Percentiles rank a stretch among this genome's conserved stretches.
Evolutionary conservation across 2,329 filamentous ascomycete genomes (phyloP).

Genomic region (Zasmidium cellare): DNA sequence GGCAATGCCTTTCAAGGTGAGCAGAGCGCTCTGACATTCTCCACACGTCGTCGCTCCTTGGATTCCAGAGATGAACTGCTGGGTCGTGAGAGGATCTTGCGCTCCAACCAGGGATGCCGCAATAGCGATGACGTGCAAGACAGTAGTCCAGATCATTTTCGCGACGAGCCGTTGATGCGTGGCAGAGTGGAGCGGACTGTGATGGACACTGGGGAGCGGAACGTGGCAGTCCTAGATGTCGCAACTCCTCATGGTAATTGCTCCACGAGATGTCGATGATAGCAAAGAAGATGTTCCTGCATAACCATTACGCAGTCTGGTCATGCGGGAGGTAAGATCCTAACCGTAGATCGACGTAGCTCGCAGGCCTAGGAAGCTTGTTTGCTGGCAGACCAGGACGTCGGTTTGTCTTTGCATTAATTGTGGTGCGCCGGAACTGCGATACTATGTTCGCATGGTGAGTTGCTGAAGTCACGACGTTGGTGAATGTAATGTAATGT

Average conservation of each 20-base stretch:
- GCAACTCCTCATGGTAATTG: background rate
- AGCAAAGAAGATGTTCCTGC: background rate
- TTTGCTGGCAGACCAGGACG: background rate
- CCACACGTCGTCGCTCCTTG: slow-evolving; percentile 4
- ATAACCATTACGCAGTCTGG: background rate
- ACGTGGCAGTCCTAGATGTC: too few species aligned
- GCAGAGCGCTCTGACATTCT: slow-evolving; percentile 26
- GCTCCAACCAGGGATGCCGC: background rate
- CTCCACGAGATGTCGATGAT: background rate
- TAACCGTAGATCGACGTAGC: background rate
- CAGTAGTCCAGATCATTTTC: background rate
- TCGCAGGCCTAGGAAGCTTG: background rate
- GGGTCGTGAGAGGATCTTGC: background rate
- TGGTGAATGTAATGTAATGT: too few species aligned
- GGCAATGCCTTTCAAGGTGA: slow-evolving; percentile 47
- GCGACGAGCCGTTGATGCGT: background rate
- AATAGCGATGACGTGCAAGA: background rate
- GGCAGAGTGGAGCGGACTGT: background rate
- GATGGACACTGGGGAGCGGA: background rate
- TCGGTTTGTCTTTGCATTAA: too few species aligned
- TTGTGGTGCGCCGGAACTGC: too few species aligned
- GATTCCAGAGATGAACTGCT: background rate
- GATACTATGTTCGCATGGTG: too few species aligned
- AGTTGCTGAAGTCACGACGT: too few species aligned
- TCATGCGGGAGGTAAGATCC: background rate